phyloP scores from a whole-genome alignment of 116 monocot genomes.

The Posidonia oceanica region DNA sequence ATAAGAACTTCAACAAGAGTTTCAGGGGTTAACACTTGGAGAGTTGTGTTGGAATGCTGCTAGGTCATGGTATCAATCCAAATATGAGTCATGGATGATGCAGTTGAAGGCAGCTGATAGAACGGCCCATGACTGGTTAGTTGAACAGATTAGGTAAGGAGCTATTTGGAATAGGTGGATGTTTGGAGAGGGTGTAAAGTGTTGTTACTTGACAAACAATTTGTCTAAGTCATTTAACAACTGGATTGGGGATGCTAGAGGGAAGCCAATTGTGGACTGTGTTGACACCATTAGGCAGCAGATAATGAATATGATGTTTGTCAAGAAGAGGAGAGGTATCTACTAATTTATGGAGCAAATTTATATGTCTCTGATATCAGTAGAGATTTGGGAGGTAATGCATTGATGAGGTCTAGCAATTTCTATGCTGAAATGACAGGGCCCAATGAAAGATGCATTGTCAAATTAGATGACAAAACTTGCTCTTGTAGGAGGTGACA shows the following conservation, averaged over 20 bases:
- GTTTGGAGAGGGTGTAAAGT: not conserved
- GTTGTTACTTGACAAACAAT: not conserved
- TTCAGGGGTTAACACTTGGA: not conserved
- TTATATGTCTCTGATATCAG: not conserved
- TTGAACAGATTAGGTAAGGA: not conserved
- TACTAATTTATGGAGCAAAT: not conserved
- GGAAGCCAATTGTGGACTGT: not conserved
- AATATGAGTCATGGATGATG: too few species aligned
- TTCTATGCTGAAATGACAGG: too few species aligned
- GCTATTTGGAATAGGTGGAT: not conserved
- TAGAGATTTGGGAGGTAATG: too few species aligned
- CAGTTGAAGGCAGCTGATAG: too few species aligned
- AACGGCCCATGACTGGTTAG: not conserved
- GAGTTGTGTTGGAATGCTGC: too few species aligned
- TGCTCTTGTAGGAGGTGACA: too few species aligned
- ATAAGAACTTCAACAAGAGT: not conserved
- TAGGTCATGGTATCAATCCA: too few species aligned
- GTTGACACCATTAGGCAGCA: not conserved
- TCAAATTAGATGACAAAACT: too few species aligned
- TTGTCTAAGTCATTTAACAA: not conserved
- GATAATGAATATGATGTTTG: not conserved
- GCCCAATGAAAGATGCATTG: too few species aligned
- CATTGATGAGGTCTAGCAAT: too few species aligned
- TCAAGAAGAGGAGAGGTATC: not conserved
- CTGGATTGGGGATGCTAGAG: not conserved